phyloP scores from a whole-genome alignment of 2,329 filamentous ascomycete genomes.

The Cladosporium velox region DNA sequence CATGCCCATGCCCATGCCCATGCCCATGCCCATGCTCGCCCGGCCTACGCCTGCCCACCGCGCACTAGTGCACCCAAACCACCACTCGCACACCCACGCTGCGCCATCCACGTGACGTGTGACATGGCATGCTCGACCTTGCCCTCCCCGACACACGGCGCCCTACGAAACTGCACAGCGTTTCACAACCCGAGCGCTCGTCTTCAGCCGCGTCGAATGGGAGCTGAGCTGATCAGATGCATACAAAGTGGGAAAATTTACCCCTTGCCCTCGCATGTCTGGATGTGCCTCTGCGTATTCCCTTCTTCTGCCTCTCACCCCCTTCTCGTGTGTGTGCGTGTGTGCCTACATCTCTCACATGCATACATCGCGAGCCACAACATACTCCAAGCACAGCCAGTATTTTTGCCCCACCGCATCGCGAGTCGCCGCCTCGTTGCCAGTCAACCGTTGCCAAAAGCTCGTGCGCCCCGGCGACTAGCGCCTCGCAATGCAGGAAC shows the following conservation, averaged over 20 bases:
- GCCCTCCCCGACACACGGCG: background rate
- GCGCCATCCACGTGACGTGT: background rate
- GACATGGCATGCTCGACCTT: background rate
- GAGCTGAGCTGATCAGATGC: background rate
- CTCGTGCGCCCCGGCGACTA: background rate
- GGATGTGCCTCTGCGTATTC: background rate
- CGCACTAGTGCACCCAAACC: background rate
- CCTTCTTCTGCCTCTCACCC: background rate
- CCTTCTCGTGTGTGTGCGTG: background rate
- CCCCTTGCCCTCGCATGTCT: slow-evolving; percentile 8
- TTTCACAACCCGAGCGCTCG: slow-evolving; percentile 12
- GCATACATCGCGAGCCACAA: background rate
- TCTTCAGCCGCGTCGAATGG: slow-evolving; percentile 12
- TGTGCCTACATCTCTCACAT: background rate
- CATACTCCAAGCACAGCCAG: background rate
- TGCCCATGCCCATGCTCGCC: background rate
- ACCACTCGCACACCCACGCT: background rate
- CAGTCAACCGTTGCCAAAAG: slow-evolving; percentile 3
- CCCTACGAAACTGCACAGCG: background rate
- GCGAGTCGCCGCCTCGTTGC: background rate
- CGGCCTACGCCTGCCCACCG: background rate
- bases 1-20: background rate
- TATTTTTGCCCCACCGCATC: background rate
- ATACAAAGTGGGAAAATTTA: background rate
- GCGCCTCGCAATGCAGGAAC: slow-evolving; percentile 8